Conservation (phyloP, 2,329 filamentous ascomycete genomes). For the Talaromyces sp. region DNA sequence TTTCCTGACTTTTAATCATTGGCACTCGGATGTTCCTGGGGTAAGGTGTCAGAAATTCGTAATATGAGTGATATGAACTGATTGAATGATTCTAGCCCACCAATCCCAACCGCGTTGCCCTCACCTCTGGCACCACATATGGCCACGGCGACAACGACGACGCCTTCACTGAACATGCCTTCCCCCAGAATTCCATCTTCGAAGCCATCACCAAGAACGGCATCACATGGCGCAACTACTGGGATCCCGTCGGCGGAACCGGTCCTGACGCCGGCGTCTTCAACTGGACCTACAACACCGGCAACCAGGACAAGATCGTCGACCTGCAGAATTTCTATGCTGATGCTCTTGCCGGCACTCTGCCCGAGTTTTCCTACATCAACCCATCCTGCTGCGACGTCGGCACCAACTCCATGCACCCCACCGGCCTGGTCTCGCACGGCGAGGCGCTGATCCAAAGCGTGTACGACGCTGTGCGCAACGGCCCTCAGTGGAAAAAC, state of each 20-base stretch:
- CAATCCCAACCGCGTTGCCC: constrained; percentile 32
- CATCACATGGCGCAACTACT: constrained; percentile 45
- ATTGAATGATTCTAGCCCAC: constrained; percentile 21
- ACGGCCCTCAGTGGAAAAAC: constrained; percentile 43
- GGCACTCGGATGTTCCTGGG: constrained; percentile 34
- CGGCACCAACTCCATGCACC: constrained; percentile 45
- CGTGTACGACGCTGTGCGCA: constrained; percentile 42
- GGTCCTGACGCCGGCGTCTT: constrained; percentile 43
- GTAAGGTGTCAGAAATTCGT: background rate
- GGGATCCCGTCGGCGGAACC: constrained; percentile 38
- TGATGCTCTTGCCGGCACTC: constrained; percentile 40
- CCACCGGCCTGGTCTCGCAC: constrained; percentile 37
- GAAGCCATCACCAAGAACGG: constrained; percentile 36
- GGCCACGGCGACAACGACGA: constrained; percentile 36
- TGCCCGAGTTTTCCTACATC: constrained; percentile 45
- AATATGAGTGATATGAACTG: background rate
- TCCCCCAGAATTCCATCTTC: constrained; percentile 37
- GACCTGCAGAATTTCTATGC: constrained; percentile 36
- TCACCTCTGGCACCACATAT: constrained; percentile 37
- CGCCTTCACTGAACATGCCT: constrained; percentile 26
- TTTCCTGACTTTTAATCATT: constrained; percentile 41
- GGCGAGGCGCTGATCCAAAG: constrained; percentile 44
- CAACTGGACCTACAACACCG: constrained; percentile 35
- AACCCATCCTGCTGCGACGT: constrained; percentile 36
- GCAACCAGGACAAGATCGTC: constrained; percentile 17